These are phyloP conservation scores for Auricularia heimuer DNA, from an alignment of 768 basidiomycete genomes.

Conservation along the genomic window DNA sequence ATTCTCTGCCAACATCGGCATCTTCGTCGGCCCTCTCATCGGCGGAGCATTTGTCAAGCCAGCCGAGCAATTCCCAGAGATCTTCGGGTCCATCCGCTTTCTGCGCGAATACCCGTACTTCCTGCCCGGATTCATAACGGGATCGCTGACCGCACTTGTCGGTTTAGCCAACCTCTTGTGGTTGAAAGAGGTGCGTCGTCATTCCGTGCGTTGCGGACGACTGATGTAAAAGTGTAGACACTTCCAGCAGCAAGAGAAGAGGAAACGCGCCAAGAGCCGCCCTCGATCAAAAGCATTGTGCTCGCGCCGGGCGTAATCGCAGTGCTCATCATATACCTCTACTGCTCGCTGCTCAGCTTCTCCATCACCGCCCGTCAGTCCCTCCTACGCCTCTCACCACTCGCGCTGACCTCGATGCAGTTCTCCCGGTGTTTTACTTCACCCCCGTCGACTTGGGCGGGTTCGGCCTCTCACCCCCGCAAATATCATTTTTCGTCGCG, in stretches of 20 bases:
- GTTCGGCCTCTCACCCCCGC: slow-evolving; percentile 2
- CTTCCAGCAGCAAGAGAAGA: neutral
- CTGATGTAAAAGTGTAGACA: neutral
- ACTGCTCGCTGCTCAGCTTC: neutral
- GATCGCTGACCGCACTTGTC: slow-evolving; percentile 21
- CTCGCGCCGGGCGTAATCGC: neutral
- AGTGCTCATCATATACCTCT: neutral
- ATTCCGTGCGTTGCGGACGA: neutral
- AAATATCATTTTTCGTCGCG: slow-evolving; percentile 1
- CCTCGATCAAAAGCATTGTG: neutral
- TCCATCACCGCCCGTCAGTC: neutral
- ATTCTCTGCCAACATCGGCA: slow-evolving; percentile 6
- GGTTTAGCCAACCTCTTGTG: neutral
- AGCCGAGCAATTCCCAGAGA: slow-evolving; percentile 26
- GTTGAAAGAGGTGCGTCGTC: neutral
- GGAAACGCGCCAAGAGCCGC: neutral
- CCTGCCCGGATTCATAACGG: slow-evolving; percentile 30
- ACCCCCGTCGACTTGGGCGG: slow-evolving; percentile 9
- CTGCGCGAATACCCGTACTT: slow-evolving; percentile 34
- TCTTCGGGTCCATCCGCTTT: slow-evolving; percentile 27
- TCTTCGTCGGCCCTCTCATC: slow-evolving; percentile 4
- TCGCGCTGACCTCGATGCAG: neutral
- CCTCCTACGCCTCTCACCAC: neutral
- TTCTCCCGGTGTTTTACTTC: slow-evolving; percentile 5
- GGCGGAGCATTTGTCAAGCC: slow-evolving; percentile 11